phyloP scores from a whole-genome alignment of 2,329 filamentous ascomycete genomes.

The Sphaceloma murrayae region DNA sequence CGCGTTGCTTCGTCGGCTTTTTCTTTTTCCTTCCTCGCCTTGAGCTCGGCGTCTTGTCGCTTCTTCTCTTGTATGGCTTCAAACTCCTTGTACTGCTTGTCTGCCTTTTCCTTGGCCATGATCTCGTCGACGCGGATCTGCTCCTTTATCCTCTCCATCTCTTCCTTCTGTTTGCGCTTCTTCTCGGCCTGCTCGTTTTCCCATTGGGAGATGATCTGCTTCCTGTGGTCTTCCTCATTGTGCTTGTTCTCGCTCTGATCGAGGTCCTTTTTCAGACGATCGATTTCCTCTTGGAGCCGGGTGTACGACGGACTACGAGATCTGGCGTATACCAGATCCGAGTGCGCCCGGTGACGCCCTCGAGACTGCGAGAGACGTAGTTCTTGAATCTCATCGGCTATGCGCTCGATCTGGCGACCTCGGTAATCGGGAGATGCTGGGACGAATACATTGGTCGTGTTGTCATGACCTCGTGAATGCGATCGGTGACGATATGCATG shows the following conservation, averaged over 20 bases:
- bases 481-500: neutral
- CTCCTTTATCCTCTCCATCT: conserved; percentile 1
- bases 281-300: conserved; percentile 11
- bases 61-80: conserved; percentile 12
- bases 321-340: neutral
- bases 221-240: conserved; percentile 1
- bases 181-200: conserved; percentile 12
- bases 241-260: neutral
- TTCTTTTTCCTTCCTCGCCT: conserved; percentile 12
- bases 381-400: conserved; percentile 10
- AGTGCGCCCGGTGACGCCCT: conserved; percentile 6
- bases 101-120: conserved; percentile 15
- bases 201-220: conserved; percentile 5
- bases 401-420: conserved; percentile 11
- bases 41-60: conserved; percentile 7
- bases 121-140: conserved; percentile 11
- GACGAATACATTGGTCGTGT: conserved; percentile 11
- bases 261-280: conserved; percentile 4
- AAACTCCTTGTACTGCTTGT: conserved; percentile 15
- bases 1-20: conserved; percentile 8
- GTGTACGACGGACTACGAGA: conserved; percentile 1
- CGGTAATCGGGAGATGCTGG: conserved; percentile 2
- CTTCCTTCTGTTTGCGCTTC: conserved; percentile 12
- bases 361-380: conserved; percentile 7
- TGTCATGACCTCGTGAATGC: neutral